Conservation (phyloP, 257 asterid genomes). For the Nicotiana tabacum region DNA sequence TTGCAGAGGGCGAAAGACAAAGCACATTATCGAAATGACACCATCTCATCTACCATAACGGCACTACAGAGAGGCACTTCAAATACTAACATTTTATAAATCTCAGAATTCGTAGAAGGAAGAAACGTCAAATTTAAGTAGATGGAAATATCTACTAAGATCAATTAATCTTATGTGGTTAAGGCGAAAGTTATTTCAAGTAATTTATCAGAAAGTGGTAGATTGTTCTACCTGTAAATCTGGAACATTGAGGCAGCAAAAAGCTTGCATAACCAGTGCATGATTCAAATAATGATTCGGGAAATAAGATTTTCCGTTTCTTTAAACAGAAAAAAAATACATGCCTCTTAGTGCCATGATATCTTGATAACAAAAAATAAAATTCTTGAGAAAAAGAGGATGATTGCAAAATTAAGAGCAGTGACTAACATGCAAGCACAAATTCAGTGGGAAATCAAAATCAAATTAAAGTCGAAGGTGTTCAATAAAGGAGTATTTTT, state of each 20-base stretch:
- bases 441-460: too few relatives aligned
- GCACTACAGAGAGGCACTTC: too few relatives aligned
- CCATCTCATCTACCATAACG: not conserved
- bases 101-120: not conserved
- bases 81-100: not conserved
- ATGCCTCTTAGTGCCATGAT: too few relatives aligned
- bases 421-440: too few relatives aligned
- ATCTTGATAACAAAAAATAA: too few relatives aligned
- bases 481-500: too few relatives aligned
- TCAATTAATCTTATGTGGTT: not conserved
- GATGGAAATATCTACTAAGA: not conserved
- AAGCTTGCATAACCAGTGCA: not conserved
- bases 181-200: not conserved
- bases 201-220: not conserved
- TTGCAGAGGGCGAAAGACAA: not conserved
- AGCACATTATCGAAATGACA: not conserved
- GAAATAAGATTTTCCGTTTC: too few relatives aligned
- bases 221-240: not conserved
- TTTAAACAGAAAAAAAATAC: too few relatives aligned
- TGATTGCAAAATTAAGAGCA: too few relatives aligned
- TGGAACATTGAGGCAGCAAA: not conserved
- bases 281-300: too few relatives aligned
- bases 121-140: not conserved
- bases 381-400: too few relatives aligned
- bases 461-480: too few relatives aligned